These are phyloP conservation scores for Termitomyces sp. DNA, from an alignment of 768 basidiomycete species.

Conservation along the genomic window DNA sequence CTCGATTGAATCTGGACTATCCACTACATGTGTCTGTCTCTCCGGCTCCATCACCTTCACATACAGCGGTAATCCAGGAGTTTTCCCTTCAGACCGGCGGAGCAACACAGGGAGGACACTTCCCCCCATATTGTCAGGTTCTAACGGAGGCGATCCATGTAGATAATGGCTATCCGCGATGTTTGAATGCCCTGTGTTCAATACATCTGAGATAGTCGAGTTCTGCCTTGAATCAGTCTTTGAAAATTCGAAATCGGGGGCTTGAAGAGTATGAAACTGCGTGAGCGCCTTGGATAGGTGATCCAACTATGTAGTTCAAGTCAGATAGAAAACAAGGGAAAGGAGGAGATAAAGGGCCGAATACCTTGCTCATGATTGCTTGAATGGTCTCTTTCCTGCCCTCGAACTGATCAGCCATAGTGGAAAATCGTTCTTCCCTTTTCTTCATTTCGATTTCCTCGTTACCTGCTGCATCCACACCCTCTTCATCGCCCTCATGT, in stretches of 20 bases:
- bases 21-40: conserved; percentile 23
- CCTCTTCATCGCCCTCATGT: conserved; percentile 44
- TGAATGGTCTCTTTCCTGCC: conserved; percentile 67
- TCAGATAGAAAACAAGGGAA: not conserved
- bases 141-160: not conserved
- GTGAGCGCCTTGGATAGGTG: conserved; percentile 49
- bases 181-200: conserved; percentile 2
- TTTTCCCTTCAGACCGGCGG: conserved; percentile 7
- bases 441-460: conserved; percentile 53
- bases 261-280: conserved; percentile 47
- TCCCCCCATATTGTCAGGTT: conserved; percentile 1
- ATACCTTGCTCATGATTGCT: conserved; percentile 71
- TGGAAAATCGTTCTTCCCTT: conserved; percentile 67
- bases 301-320: conserved; percentile 42
- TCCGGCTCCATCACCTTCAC: conserved; percentile 17
- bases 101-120: conserved; percentile 13
- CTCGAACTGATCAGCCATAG: conserved; percentile 63
- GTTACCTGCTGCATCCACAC: conserved; percentile 45
- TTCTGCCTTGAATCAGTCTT: conserved; percentile 15
- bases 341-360: not conserved
- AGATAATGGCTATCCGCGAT: not conserved
- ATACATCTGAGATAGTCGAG: conserved; percentile 14
- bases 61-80: conserved; percentile 15
- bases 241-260: conserved; percentile 40
- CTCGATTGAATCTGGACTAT: conserved; percentile 33